Evolutionary conservation across 2,329 filamentous ascomycete species (phyloP).

Genomic region (Pseudogymnoascus sp.): DNA sequence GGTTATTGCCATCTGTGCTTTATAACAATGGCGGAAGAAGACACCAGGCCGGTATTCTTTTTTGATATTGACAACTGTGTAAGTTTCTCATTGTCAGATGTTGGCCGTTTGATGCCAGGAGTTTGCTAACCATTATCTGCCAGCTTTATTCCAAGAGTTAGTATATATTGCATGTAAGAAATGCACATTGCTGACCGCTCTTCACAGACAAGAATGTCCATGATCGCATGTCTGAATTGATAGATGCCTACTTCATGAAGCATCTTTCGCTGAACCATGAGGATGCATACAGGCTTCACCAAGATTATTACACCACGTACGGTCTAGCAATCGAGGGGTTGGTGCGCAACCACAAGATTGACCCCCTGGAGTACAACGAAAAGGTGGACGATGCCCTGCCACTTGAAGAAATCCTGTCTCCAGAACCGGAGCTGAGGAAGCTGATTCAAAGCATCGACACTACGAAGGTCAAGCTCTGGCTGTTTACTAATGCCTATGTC

Average conservation of each 20-base stretch:
- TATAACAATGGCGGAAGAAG: constrained; percentile 7
- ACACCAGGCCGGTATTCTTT: constrained; percentile 50
- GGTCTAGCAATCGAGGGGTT: constrained; percentile 95
- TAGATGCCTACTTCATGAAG: constrained; percentile 46
- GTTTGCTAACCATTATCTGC: not conserved
- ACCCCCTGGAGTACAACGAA: constrained; percentile 87
- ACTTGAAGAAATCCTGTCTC: constrained; percentile 74
- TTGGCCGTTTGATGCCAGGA: not conserved
- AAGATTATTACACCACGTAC: constrained; percentile 91
- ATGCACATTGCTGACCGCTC: not conserved
- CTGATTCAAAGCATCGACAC: constrained; percentile 77
- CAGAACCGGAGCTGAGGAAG: constrained; percentile 64
- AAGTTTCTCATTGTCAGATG: constrained; percentile 28
- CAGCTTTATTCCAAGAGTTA: constrained; percentile 78
- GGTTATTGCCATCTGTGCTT: not conserved
- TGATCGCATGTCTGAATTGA: constrained; percentile 79
- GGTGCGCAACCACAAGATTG: constrained; percentile 88
- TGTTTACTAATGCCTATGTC: constrained; percentile 93
- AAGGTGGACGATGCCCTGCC: constrained; percentile 94
- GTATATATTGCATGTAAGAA: constrained; percentile 22
- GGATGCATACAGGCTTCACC: constrained; percentile 80
- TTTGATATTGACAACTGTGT: constrained; percentile 98
- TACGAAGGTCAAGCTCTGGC: constrained; percentile 79
- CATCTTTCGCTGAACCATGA: constrained; percentile 68
- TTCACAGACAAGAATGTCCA: constrained; percentile 70